These are phyloP conservation scores for Phytopythium sindhum DNA, from an alignment of 352 stramenopile genomes.

Conservation along the genomic window DNA sequence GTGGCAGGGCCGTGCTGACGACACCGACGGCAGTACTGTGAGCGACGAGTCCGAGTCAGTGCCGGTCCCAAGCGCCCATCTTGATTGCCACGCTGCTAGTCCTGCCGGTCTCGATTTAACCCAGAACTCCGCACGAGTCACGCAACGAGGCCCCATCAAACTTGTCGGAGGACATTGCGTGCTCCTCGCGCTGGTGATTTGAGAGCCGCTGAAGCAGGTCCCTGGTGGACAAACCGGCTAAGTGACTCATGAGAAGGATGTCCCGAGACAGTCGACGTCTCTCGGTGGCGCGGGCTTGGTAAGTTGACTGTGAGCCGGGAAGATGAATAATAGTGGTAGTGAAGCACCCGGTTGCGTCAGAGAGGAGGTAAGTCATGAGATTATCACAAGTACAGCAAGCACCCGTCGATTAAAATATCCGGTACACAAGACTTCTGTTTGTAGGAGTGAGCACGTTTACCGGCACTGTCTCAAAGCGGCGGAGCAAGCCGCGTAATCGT, in stretches of 20 bases:
- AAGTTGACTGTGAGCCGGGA: too few relatives aligned
- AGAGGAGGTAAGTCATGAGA: too few relatives aligned
- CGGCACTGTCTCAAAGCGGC: too few relatives aligned
- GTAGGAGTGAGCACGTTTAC: too few relatives aligned
- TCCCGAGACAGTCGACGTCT: not conserved
- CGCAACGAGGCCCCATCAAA: not conserved
- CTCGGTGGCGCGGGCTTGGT: not conserved
- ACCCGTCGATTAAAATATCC: too few relatives aligned
- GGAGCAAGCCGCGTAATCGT: too few relatives aligned
- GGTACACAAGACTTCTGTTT: too few relatives aligned
- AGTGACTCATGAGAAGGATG: slow-evolving; percentile 18
- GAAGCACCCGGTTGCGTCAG: not conserved
- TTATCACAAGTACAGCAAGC: too few relatives aligned
- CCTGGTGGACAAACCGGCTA: slow-evolving; percentile 21
- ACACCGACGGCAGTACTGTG: slow-evolving; percentile 51
- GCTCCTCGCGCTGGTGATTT: slow-evolving; percentile 12
- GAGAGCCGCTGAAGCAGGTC: slow-evolving; percentile 37
- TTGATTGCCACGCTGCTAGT: not conserved
- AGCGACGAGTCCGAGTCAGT: slow-evolving; percentile 46
- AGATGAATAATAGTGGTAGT: too few relatives aligned
- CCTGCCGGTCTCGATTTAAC: not conserved
- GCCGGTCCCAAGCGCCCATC: slow-evolving; percentile 27
- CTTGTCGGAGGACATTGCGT: not conserved
- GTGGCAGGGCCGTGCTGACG: slow-evolving; percentile 47
- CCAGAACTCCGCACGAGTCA: not conserved